Conservation (phyloP, 2,329 filamentous ascomycete genomes). For the Daldinia sp. region DNA sequence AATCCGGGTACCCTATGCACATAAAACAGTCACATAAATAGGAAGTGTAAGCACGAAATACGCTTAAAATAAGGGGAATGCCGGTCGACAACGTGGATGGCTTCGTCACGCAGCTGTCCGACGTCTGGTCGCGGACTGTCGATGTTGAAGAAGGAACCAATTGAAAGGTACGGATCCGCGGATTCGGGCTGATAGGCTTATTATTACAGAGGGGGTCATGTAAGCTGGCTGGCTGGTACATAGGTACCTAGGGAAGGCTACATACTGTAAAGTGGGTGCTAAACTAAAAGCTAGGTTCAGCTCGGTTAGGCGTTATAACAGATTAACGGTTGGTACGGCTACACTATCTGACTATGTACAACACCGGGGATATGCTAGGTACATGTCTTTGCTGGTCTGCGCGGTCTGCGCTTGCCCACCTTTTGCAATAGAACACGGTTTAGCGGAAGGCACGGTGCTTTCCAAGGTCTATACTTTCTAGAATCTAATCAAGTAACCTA, state of each 20-base stretch:
- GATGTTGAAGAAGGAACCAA: not conserved
- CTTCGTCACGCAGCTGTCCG: not conserved
- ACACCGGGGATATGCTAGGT: no score
- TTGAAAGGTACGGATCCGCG: not conserved
- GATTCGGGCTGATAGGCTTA: not conserved
- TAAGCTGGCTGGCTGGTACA: no score
- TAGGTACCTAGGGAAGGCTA: not conserved
- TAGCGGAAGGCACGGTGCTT: not conserved
- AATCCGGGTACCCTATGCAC: not conserved
- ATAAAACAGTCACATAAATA: no score
- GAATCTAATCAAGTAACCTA: no score
- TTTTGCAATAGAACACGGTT: no score
- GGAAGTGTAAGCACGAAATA: not conserved
- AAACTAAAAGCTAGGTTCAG: slow-evolving; percentile 1
- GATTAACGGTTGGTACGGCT: not conserved
- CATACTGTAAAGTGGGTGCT: not conserved
- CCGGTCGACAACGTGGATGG: not conserved
- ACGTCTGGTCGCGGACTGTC: not conserved
- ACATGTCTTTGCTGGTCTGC: not conserved
- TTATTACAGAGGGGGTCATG: not conserved
- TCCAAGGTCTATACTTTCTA: no score
- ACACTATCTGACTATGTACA: not conserved
- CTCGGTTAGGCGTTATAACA: not conserved
- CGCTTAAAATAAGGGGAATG: slow-evolving; percentile 1
- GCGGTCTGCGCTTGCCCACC: no score